phyloP scores from a whole-genome alignment of 805 yeast species.

The Starmerella bombicola region DNA sequence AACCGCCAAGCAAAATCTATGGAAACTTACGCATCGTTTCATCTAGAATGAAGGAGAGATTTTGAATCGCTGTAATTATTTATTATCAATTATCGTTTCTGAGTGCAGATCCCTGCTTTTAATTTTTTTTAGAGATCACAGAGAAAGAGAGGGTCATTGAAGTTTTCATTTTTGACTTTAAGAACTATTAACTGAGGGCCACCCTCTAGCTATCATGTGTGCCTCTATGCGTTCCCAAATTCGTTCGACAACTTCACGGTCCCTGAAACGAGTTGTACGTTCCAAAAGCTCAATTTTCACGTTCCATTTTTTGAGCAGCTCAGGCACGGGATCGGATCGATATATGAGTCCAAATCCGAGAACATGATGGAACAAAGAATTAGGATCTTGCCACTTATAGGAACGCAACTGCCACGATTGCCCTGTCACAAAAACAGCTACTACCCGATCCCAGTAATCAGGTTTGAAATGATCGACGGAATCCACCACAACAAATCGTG shows the following conservation, averaged over 20 bases:
- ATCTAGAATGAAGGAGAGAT: conserved; percentile 92
- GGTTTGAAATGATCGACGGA: conserved; percentile 82
- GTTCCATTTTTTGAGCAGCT: conserved; percentile 73
- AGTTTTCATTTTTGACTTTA: no score
- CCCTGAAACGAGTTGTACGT: conserved; percentile 72
- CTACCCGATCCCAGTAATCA: conserved; percentile 95
- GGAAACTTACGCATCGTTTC: conserved; percentile 96
- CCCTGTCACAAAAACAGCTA: conserved; percentile 92
- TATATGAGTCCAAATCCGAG: conserved; percentile 71
- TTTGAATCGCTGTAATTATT: conserved; percentile 31
- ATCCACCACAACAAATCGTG: conserved; percentile 70
- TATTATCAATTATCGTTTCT: not conserved
- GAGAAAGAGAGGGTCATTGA: no score
- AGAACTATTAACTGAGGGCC: conserved; percentile 25
- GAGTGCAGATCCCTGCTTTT: not conserved
- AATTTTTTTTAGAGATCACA: no score
- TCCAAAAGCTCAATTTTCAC: conserved; percentile 68
- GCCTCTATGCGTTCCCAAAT: conserved; percentile 79
- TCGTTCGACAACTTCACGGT: conserved; percentile 69
- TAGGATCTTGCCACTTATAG: conserved; percentile 74
- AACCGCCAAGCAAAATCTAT: conserved; percentile 97
- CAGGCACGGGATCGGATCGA: conserved; percentile 69
- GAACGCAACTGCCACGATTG: conserved; percentile 93
- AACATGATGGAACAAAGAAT: conserved; percentile 64
- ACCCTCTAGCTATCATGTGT: conserved; percentile 57